phyloP scores from a whole-genome alignment of 495 filamentous ascomycete genomes.

The Beverwykella pulmonaria region DNA sequence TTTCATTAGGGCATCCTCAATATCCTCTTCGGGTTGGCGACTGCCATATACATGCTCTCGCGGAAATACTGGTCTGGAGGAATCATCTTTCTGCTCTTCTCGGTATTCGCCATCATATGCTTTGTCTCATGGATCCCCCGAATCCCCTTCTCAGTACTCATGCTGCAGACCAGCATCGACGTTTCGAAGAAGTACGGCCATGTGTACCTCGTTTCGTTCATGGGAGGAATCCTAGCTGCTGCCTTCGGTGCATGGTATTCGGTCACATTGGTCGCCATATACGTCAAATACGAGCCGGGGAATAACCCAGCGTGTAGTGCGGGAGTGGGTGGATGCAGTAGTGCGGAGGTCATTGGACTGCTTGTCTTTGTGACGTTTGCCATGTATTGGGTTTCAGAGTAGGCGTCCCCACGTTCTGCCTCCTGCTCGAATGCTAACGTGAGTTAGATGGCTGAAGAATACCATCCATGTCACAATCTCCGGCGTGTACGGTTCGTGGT shows the following conservation, averaged over 20 bases:
- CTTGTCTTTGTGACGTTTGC: constrained; percentile 87
- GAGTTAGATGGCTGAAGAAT: constrained; percentile 76
- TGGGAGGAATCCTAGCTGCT: constrained; percentile 74
- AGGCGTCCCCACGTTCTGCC: not conserved
- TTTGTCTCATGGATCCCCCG: constrained; percentile 82
- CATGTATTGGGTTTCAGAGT: constrained; percentile 78
- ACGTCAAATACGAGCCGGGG: constrained; percentile 75
- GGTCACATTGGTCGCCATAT: constrained; percentile 65
- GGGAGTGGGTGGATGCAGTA: constrained; percentile 69
- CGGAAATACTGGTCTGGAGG: constrained; percentile 76
- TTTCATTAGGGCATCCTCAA: constrained; percentile 37
- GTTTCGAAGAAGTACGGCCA: constrained; percentile 80
- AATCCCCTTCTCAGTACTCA: constrained; percentile 86
- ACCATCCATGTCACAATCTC: constrained; percentile 85
- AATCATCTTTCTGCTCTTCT: constrained; percentile 82
- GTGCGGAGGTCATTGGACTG: constrained; percentile 77
- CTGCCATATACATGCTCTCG: constrained; percentile 67
- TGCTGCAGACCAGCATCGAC: constrained; percentile 86
- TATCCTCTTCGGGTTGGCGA: constrained; percentile 61
- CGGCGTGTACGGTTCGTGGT: constrained; percentile 91
- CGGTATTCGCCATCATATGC: constrained; percentile 76
- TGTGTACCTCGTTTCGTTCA: constrained; percentile 79
- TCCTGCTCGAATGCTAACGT: not conserved
- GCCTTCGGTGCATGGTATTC: constrained; percentile 69
- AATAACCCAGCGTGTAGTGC: constrained; percentile 68